Evolutionary conservation across 306 rosid species (phyloP).

Genomic region (Dryas alaskensis): DNA sequence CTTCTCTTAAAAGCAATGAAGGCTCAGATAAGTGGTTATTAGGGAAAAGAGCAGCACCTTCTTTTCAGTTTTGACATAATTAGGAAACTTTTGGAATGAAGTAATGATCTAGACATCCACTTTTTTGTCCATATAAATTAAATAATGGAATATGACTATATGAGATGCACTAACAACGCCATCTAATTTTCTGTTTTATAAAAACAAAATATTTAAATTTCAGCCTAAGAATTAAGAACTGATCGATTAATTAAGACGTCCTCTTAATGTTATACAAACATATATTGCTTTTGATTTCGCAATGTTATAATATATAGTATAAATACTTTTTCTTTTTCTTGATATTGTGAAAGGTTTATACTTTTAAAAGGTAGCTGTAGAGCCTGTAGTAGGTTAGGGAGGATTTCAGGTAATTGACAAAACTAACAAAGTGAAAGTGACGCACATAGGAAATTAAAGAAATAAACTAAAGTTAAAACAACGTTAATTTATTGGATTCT

Average conservation of each 20-base stretch:
- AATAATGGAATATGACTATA: too few species aligned
- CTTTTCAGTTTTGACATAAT: background rate
- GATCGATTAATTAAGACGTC: slow-evolving; percentile 18
- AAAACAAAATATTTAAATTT: background rate
- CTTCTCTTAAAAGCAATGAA: too few species aligned
- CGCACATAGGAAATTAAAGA: too few species aligned
- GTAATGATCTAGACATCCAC: background rate
- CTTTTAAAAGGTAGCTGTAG: background rate
- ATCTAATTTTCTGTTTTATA: background rate
- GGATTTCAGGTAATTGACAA: too few species aligned
- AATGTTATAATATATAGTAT: background rate
- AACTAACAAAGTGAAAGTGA: too few species aligned
- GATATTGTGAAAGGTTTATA: background rate
- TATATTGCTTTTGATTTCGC: background rate
- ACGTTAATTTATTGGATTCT: too few species aligned
- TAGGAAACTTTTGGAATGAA: background rate
- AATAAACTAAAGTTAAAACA: too few species aligned
- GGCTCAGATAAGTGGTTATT: too few species aligned
- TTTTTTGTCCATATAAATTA: background rate
- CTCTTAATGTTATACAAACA: background rate
- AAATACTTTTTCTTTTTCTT: background rate
- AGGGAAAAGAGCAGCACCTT: background rate
- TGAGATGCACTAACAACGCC: background rate
- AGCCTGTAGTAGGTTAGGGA: too few species aligned
- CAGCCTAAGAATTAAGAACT: background rate